Evolutionary conservation across 352 stramenopile species (phyloP).

Genomic region (Phytophthora sp.): DNA sequence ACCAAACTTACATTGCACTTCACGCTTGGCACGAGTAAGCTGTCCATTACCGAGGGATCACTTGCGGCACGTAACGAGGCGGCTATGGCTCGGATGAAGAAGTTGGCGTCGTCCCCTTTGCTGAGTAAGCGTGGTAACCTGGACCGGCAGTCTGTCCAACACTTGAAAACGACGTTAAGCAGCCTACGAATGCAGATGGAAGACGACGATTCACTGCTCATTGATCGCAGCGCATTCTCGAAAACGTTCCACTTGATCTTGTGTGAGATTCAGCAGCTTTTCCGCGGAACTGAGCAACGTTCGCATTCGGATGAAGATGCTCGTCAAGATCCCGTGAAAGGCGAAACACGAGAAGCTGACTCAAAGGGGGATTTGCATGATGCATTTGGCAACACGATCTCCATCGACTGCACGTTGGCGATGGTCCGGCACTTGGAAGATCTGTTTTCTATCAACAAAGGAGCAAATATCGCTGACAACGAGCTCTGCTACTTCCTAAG

Average conservation of each 20-base stretch:
- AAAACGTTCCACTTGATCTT: constrained; percentile 39
- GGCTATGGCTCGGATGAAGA: constrained; percentile 45
- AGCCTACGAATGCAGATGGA: constrained; percentile 65
- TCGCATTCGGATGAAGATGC: background rate
- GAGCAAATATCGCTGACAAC: constrained; percentile 53
- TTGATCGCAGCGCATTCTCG: constrained; percentile 46
- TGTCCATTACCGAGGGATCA: constrained; percentile 33
- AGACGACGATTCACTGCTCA: constrained; percentile 64
- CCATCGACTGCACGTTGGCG: constrained; percentile 53
- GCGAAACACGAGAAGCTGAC: background rate
- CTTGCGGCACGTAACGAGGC: constrained; percentile 22
- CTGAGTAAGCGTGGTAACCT: constrained; percentile 58
- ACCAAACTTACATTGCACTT: constrained; percentile 58
- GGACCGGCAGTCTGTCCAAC: constrained; percentile 32
- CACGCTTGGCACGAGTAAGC: constrained; percentile 58
- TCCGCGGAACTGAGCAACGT: constrained; percentile 25
- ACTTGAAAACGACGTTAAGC: constrained; percentile 46
- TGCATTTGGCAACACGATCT: constrained; percentile 55
- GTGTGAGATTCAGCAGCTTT: constrained; percentile 45
- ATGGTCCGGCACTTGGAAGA: constrained; percentile 52
- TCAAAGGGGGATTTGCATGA: constrained; percentile 31
- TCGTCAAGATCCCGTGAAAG: background rate
- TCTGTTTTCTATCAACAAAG: constrained; percentile 55
- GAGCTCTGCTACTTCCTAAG: constrained; percentile 76
- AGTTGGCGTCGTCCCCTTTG: constrained; percentile 54